These are phyloP conservation scores for Malassezia furfur DNA, from an alignment of 1,284 basidiomycete species.

Conservation along the genomic window DNA sequence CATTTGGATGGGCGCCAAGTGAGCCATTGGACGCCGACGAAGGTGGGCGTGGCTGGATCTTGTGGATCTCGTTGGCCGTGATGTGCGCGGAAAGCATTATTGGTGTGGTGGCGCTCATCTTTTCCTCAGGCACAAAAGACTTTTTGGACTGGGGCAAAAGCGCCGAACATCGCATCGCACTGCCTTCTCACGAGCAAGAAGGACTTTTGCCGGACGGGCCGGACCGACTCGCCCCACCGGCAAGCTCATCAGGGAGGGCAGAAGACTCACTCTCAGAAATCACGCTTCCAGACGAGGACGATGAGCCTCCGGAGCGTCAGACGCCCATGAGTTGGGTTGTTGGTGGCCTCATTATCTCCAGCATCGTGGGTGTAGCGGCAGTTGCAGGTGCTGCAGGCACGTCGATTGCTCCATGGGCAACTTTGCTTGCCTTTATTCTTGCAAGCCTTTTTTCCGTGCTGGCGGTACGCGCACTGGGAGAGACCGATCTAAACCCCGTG, in stretches of 20 bases:
- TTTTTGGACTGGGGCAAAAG: neutral
- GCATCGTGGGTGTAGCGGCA: constrained; percentile 62
- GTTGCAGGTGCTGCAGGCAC: constrained; percentile 79
- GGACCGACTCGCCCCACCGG: neutral
- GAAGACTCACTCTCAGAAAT: neutral
- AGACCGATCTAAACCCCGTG: constrained; percentile 51
- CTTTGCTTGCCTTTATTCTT: constrained; percentile 68
- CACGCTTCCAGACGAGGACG: constrained; percentile 43
- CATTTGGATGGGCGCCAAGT: constrained; percentile 43
- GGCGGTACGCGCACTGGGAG: constrained; percentile 50
- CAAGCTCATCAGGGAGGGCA: neutral
- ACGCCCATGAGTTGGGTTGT: constrained; percentile 71
- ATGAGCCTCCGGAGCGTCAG: constrained; percentile 68
- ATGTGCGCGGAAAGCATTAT: constrained; percentile 83
- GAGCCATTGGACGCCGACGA: constrained; percentile 24
- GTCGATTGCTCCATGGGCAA: constrained; percentile 89
- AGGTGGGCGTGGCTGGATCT: constrained; percentile 45
- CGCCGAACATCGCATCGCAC: neutral
- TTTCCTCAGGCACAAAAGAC: neutral
- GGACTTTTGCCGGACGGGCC: neutral
- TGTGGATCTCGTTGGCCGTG: constrained; percentile 87
- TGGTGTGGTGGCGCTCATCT: constrained; percentile 21
- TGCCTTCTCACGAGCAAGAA: neutral
- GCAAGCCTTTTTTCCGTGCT: constrained; percentile 76
- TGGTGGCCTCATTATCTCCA: constrained; percentile 60